A percentile compares a stretch with the other conserved stretches of the same genome.
phyloP scores from a whole-genome alignment of 768 basidiomycete species.

The Leccinellum luteum region DNA sequence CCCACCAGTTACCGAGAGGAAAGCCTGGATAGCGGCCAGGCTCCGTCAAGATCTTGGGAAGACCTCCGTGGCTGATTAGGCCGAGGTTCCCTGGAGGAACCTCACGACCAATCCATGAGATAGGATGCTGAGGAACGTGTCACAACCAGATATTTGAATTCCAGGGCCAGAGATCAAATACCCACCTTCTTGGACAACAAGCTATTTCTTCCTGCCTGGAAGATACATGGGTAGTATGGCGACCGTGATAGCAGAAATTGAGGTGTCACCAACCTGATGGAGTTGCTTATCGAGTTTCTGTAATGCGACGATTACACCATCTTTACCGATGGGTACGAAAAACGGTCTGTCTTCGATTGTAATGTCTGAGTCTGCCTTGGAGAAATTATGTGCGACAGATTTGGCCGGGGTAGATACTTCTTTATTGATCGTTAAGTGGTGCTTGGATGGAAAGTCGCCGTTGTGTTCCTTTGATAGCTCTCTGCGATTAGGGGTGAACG shows the following conservation, averaged over 20 bases:
- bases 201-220: constrained; percentile 53
- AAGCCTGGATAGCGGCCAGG: constrained; percentile 78
- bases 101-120: constrained; percentile 69
- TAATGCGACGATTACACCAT: constrained; percentile 67
- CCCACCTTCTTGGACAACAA: constrained; percentile 62
- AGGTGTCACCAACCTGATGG: constrained; percentile 26
- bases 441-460: constrained; percentile 23
- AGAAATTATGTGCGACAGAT: constrained; percentile 37
- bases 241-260: not conserved
- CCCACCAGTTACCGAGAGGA: constrained; percentile 84
- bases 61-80: constrained; percentile 78
- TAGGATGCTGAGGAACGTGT: constrained; percentile 41
- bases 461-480: constrained; percentile 20
- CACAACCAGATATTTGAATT: not conserved
- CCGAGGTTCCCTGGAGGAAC: constrained; percentile 71
- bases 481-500: constrained; percentile 24
- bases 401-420: constrained; percentile 7
- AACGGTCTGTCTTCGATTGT: constrained; percentile 60
- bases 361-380: constrained; percentile 53
- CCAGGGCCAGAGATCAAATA: constrained; percentile 9
- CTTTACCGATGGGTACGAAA: constrained; percentile 64
- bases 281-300: constrained; percentile 68
- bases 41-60: constrained; percentile 69
- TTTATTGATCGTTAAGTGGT: constrained; percentile 9
- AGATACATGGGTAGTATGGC: constrained; percentile 3